These are phyloP conservation scores for Melanopsichium pennsylvanicum DNA, from an alignment of 1,284 basidiomycete species.

Conservation along the genomic window DNA sequence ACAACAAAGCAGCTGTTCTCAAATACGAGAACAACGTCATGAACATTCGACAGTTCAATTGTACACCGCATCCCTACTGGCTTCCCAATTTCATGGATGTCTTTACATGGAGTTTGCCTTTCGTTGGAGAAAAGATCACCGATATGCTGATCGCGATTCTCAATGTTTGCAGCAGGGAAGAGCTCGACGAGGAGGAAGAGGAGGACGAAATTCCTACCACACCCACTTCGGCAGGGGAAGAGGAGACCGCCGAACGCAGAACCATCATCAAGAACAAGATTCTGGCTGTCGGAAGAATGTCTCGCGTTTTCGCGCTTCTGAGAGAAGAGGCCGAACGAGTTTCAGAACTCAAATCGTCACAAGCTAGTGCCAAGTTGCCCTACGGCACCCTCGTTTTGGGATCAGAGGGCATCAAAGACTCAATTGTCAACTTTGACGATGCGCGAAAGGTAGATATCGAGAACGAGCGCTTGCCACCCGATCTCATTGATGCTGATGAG, in stretches of 20 bases:
- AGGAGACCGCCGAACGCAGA: slow-evolving; percentile 77
- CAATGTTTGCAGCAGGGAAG: slow-evolving; percentile 92
- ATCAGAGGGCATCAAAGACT: slow-evolving; percentile 93
- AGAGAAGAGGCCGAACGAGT: slow-evolving; percentile 99
- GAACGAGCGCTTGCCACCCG: slow-evolving; percentile 86
- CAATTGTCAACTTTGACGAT: slow-evolving; percentile 91
- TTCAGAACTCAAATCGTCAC: slow-evolving; percentile 92
- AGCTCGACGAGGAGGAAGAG: slow-evolving; percentile 86
- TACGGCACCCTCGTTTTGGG: slow-evolving; percentile 87
- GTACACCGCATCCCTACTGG: slow-evolving; percentile 94
- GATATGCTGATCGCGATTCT: slow-evolving; percentile 96
- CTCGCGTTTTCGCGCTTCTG: slow-evolving; percentile 91
- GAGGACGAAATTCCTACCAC: slow-evolving; percentile 66
- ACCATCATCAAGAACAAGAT: slow-evolving; percentile 97
- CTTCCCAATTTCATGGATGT: slow-evolving; percentile 99
- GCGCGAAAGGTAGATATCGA: slow-evolving; percentile 98
- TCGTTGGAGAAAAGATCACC: slow-evolving; percentile 96
- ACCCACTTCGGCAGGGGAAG: slow-evolving; percentile 56
- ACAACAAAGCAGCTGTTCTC: slow-evolving; percentile 94
- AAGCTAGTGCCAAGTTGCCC: slow-evolving; percentile 80
- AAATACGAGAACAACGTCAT: slow-evolving; percentile 97
- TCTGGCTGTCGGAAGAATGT: slow-evolving; percentile 94
- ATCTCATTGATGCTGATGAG: slow-evolving; percentile 86
- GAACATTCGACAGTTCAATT: slow-evolving; percentile 94
- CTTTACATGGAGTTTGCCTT: slow-evolving; percentile 98